These are phyloP conservation scores for Tulasnella sp. DNA, from an alignment of 768 basidiomycete genomes.

Conservation along the genomic window DNA sequence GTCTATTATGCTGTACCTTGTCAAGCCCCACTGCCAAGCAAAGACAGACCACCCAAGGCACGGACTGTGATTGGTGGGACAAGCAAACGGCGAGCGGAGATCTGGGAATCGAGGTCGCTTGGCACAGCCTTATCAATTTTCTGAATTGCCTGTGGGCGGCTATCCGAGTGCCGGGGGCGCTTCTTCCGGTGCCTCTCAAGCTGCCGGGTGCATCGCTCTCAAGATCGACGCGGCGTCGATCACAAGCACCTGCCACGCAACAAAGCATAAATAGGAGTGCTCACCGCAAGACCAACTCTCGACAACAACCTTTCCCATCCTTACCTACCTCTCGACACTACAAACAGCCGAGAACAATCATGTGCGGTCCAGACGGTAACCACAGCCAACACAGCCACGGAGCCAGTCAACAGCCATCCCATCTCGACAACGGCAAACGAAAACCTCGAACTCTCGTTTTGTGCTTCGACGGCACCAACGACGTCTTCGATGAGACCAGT, in stretches of 20 bases:
- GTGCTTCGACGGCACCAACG: constrained; percentile 69
- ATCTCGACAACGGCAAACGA: not conserved
- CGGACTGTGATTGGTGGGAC: not conserved
- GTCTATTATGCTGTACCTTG: too few relatives aligned
- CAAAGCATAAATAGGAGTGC: not conserved
- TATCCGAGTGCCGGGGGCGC: not conserved
- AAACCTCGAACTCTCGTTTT: constrained; percentile 50
- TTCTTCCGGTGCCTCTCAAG: too few relatives aligned
- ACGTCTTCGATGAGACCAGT: constrained; percentile 40
- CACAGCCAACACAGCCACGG: not conserved
- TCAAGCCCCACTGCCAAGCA: not conserved
- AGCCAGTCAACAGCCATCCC: not conserved
- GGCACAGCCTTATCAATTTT: not conserved
- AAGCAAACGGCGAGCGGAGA: not conserved
- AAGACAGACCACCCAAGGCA: not conserved
- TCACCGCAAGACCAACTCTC: not conserved
- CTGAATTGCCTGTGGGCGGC: not conserved
- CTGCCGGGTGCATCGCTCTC: not conserved
- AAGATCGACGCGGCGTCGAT: not conserved
- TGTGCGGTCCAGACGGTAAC: not conserved
- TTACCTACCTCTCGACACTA: not conserved
- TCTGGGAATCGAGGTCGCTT: not conserved
- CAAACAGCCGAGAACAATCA: not conserved
- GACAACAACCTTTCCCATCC: not conserved
- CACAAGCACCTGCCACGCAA: not conserved